These are phyloP conservation scores for Geotrichum restrictum DNA, from an alignment of 1,139 yeast genomes.

Conservation along the genomic window DNA sequence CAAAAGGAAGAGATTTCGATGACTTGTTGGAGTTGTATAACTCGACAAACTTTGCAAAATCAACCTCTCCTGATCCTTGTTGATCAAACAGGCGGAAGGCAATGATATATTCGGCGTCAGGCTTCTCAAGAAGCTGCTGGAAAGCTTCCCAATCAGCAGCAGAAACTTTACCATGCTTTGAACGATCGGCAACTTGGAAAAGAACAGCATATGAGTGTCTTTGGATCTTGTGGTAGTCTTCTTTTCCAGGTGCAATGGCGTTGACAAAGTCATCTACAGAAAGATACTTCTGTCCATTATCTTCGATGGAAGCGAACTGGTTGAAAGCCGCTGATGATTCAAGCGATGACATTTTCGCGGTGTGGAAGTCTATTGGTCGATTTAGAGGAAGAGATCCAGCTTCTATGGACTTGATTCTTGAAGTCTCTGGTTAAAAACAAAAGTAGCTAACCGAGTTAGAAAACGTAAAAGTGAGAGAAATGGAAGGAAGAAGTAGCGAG, in stretches of 20 bases:
- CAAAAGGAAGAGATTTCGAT: slow-evolving; percentile 42
- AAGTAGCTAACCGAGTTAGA: neutral
- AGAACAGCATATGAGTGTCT: slow-evolving; percentile 45
- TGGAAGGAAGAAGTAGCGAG: neutral
- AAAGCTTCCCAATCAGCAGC: slow-evolving; percentile 43
- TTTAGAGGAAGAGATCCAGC: neutral
- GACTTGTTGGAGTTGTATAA: slow-evolving; percentile 39
- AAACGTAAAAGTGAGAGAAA: neutral
- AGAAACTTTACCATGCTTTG: slow-evolving; percentile 36
- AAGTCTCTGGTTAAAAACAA: neutral
- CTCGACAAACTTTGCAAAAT: slow-evolving; percentile 41
- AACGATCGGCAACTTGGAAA: slow-evolving; percentile 44
- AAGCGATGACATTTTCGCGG: slow-evolving; percentile 15
- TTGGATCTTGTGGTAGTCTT: slow-evolving; percentile 43
- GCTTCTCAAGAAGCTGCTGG: slow-evolving; percentile 41
- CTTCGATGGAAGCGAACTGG: slow-evolving; percentile 19
- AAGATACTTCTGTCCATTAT: slow-evolving; percentile 44
- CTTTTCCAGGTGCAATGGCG: slow-evolving; percentile 44
- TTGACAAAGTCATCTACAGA: slow-evolving; percentile 45
- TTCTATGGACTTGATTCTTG: neutral
- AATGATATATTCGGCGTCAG: slow-evolving; percentile 49
- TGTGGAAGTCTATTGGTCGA: neutral
- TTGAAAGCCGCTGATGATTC: slow-evolving; percentile 18
- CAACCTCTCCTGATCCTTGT: slow-evolving; percentile 41
- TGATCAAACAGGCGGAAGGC: slow-evolving; percentile 44